Percentiles rank a stretch among this genome's conserved stretches.
Conservation (phyloP, 306 rosid species). For the Parietaria judaica region DNA sequence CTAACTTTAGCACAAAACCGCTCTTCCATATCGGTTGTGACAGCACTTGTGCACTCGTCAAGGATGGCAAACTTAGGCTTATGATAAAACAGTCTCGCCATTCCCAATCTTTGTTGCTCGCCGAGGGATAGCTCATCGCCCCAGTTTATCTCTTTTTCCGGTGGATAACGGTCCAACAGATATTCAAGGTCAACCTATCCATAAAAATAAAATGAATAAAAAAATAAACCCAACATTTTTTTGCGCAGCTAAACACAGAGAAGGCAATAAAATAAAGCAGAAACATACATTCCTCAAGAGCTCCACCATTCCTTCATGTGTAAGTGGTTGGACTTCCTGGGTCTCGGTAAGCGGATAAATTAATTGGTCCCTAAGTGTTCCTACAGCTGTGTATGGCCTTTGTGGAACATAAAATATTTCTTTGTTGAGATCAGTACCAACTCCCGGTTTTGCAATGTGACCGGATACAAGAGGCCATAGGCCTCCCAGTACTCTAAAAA, state of each 20-base stretch:
- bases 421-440: conserved; percentile 96
- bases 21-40: conserved; percentile 99
- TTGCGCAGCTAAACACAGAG: conserved; percentile 11
- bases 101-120: conserved; percentile 95
- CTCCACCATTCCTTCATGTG: conserved; percentile 73
- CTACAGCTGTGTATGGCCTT: conserved; percentile 98
- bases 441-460: conserved; percentile 89
- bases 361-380: conserved; percentile 96
- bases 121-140: conserved; percentile 97
- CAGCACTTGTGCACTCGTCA: conserved; percentile 99
- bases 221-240: conserved; percentile 5
- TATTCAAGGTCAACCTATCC: conserved; percentile 95
- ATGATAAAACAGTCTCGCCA: conserved; percentile 98
- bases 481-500: conserved; percentile 96
- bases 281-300: conserved; percentile 67
- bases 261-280: conserved; percentile 14
- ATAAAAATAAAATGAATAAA: conserved; percentile 19
- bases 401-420: conserved; percentile 98
- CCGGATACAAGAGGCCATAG: conserved; percentile 98
- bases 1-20: conserved; percentile 94
- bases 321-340: conserved; percentile 78
- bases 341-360: conserved; percentile 78
- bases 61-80: conserved; percentile 98
- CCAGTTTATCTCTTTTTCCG: conserved; percentile 89
- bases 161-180: conserved; percentile 80